Conservation (phyloP, 1,284 basidiomycete genomes). For the Xerocomus cyaneibrunnescens region DNA sequence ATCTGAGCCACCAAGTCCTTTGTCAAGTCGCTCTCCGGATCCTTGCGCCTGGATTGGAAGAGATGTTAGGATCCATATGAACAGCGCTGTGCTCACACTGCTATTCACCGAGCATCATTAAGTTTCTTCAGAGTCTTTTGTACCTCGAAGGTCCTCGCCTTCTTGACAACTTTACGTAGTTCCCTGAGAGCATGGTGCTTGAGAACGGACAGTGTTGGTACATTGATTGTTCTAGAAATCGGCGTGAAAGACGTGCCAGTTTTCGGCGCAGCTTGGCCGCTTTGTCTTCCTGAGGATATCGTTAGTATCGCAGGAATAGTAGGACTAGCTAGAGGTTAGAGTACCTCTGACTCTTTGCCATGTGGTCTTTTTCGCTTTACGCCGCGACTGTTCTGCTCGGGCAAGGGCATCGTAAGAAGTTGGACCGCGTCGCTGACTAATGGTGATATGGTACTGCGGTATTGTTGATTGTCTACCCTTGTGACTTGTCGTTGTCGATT, state of each 20-base stretch:
- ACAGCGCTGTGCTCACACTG: not conserved
- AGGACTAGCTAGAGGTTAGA: not conserved
- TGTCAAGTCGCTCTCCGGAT: constrained; percentile 41
- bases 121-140: constrained; percentile 84
- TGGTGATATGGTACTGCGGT: not conserved
- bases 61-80: constrained; percentile 1
- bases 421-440: constrained; percentile 24
- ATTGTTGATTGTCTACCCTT: no score
- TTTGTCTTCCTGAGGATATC: constrained; percentile 14
- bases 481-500: no score
- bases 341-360: constrained; percentile 19
- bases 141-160: constrained; percentile 79
- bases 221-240: constrained; percentile 6
- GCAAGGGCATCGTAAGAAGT: constrained; percentile 11
- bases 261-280: constrained; percentile 31
- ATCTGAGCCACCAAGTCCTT: constrained; percentile 66
- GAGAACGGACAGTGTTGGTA: constrained; percentile 15
- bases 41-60: constrained; percentile 41
- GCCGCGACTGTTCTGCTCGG: constrained; percentile 4
- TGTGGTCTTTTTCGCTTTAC: constrained; percentile 24
- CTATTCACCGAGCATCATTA: constrained; percentile 63
- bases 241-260: constrained; percentile 41
- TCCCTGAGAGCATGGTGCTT: constrained; percentile 72
- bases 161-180: constrained; percentile 73
- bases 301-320: constrained; percentile 4